A percentile compares a stretch with the other conserved stretches of the same genome.
phyloP scores from a whole-genome alignment of 2,329 filamentous ascomycete genomes.

The Botrytis medusae region DNA sequence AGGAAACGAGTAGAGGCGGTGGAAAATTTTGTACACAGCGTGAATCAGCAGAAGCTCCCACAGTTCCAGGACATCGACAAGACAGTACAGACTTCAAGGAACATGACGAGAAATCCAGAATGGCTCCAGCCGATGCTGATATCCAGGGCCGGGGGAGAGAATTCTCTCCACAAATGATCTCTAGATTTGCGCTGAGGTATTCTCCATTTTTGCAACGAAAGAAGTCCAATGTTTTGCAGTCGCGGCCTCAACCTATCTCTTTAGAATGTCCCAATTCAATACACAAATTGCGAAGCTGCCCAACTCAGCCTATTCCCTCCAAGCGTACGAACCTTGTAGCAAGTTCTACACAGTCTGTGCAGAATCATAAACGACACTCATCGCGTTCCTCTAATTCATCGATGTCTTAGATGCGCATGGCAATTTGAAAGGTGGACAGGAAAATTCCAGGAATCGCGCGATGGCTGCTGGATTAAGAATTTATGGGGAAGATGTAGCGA shows the following conservation, averaged over 20 bases:
- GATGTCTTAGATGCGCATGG: conserved; percentile 60
- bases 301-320: not conserved
- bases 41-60: not conserved
- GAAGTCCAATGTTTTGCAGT: not conserved
- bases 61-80: not conserved
- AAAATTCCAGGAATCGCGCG: conserved; percentile 46
- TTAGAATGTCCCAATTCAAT: not conserved
- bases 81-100: not conserved
- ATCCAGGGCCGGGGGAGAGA: not conserved
- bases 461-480: conserved; percentile 52
- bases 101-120: not conserved
- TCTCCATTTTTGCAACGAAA: not conserved
- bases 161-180: not conserved
- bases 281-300: not conserved
- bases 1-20: not conserved
- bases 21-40: not conserved
- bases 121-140: not conserved
- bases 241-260: not conserved
- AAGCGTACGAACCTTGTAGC: not conserved
- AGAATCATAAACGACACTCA: not conserved
- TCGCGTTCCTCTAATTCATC: conserved; percentile 35
- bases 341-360: not conserved
- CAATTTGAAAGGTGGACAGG: conserved; percentile 46
- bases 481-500: conserved; percentile 65
- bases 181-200: not conserved